Conservation (phyloP, 305 asterid species). For the Solanum aculeatissimum region DNA sequence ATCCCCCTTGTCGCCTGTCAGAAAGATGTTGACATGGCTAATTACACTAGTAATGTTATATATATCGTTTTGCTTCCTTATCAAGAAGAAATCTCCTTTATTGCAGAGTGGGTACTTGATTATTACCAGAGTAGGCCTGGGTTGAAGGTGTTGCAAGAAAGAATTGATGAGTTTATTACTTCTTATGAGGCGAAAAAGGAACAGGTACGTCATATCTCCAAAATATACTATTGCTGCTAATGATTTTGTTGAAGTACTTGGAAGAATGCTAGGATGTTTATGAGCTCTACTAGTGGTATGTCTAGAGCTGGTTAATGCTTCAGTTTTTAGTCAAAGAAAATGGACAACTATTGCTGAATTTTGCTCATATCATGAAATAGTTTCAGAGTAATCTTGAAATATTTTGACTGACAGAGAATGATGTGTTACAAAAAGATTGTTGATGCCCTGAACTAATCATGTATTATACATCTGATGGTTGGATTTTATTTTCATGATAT, state of each 20-base stretch:
- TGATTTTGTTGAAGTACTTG: neutral
- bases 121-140: slow-evolving; percentile 79
- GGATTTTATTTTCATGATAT: neutral
- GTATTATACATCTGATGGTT: neutral
- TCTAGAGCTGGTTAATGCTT: neutral
- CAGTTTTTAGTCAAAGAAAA: neutral
- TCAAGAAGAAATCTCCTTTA: neutral
- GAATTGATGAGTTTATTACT: slow-evolving; percentile 68
- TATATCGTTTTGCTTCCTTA: neutral
- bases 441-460: neutral
- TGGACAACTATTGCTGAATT: neutral
- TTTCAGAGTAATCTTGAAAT: neutral
- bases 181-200: slow-evolving; percentile 61
- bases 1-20: neutral
- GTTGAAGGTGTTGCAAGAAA: slow-evolving; percentile 57
- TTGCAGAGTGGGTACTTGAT: slow-evolving; percentile 62
- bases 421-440: neutral
- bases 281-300: neutral
- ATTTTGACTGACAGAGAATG: neutral
- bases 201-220: slow-evolving; percentile 32
- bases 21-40: neutral
- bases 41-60: neutral
- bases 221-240: neutral
- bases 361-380: neutral
- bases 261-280: neutral